A percentile compares a stretch with the other conserved stretches of the same genome.
These are phyloP conservation scores for Penicillium sp. DNA, from an alignment of 2,329 filamentous ascomycete species.

Conservation along the genomic window DNA sequence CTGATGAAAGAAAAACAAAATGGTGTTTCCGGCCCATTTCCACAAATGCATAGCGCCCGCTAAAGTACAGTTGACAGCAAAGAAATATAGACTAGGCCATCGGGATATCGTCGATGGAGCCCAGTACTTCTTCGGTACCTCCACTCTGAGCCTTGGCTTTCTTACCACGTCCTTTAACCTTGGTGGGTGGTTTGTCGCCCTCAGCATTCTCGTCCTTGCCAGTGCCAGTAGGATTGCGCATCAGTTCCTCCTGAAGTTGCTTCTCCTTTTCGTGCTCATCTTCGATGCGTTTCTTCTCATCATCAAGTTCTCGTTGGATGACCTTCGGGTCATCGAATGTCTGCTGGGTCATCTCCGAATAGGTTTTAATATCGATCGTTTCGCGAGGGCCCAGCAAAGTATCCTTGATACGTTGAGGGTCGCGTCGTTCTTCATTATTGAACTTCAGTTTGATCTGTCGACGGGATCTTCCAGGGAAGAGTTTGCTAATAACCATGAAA, in stretches of 20 bases:
- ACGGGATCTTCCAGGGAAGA: constrained; percentile 60
- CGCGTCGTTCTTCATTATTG: constrained; percentile 57
- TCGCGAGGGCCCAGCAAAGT: constrained; percentile 50
- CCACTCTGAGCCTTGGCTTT: constrained; percentile 26
- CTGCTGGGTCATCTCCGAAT: constrained; percentile 47
- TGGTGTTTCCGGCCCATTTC: constrained; percentile 5
- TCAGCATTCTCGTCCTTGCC: constrained; percentile 26
- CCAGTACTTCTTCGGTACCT: constrained; percentile 42
- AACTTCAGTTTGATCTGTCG: constrained; percentile 65
- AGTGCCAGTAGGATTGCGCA: constrained; percentile 42
- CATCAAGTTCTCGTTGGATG: constrained; percentile 43
- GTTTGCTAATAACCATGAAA: constrained; percentile 62
- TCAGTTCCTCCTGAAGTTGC: constrained; percentile 42
- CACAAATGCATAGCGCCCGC: constrained; percentile 8
- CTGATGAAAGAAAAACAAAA: not conserved
- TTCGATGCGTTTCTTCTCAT: constrained; percentile 47
- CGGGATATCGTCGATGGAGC: constrained; percentile 38
- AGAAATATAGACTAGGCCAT: not conserved
- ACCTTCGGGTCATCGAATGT: constrained; percentile 42
- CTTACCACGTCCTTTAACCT: constrained; percentile 32
- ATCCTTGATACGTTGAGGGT: constrained; percentile 53
- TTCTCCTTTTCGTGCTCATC: constrained; percentile 48
- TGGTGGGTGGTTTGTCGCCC: constrained; percentile 28
- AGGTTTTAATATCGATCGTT: constrained; percentile 43
- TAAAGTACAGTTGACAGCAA: constrained; percentile 1